phyloP scores from a whole-genome alignment of 129 eudicot species.

The Mikania micrantha region DNA sequence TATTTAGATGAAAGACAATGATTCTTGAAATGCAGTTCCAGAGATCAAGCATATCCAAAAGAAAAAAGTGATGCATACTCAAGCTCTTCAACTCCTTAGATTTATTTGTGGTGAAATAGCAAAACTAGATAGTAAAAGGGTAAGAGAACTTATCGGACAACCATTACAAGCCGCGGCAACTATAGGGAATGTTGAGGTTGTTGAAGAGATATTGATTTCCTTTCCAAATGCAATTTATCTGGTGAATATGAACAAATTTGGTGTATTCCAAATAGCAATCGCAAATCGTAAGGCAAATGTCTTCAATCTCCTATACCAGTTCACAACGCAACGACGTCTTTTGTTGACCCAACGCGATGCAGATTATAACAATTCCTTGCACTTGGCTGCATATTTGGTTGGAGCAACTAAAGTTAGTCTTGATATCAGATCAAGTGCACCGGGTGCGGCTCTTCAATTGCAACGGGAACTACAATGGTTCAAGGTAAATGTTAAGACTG shows the following conservation, averaged over 20 bases:
- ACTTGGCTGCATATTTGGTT: slow-evolving; percentile 8
- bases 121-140: neutral
- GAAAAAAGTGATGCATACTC: neutral
- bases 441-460: slow-evolving; percentile 20
- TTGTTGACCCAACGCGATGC: neutral
- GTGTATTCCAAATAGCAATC: slow-evolving; percentile 4
- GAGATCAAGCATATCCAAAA: slow-evolving; percentile 10
- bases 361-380: slow-evolving; percentile 8
- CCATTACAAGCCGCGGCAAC: slow-evolving; percentile 3
- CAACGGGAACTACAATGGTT: slow-evolving; percentile 26
- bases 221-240: slow-evolving; percentile 11
- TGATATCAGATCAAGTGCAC: slow-evolving; percentile 6
- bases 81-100: slow-evolving; percentile 14
- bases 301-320: slow-evolving; percentile 12
- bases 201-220: slow-evolving; percentile 11
- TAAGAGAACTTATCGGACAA: neutral
- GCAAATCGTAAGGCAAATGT: neutral
- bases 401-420: neutral
- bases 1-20: too few relatives aligned
- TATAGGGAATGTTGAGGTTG: slow-evolving; percentile 16
- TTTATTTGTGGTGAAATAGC: slow-evolving; percentile 2
- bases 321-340: neutral
- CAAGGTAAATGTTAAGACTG: slow-evolving; percentile 2
- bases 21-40: too few relatives aligned
- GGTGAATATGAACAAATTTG: neutral